Base-by-base conservation (phyloP, 176 grass and related monocot species). In the Carex myosuroides region DNA sequence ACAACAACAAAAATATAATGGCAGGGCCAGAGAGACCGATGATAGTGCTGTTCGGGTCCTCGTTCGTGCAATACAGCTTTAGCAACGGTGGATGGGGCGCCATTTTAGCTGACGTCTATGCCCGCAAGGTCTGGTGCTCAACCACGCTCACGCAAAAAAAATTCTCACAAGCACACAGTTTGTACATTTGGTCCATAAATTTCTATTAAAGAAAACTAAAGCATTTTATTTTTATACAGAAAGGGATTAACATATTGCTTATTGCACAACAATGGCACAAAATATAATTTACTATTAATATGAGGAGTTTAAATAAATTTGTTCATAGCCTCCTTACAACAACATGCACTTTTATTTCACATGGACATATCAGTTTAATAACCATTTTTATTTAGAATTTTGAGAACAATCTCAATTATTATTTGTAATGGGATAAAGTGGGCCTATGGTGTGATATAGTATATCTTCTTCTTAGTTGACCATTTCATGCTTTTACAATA, bases 31-130 rank as follows among this genome's bases (percentile, higher is more conserved):
- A 21, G 4, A 76, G 71, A 48, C 71, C 71, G 22, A 3, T 20
- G 39, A 76, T 76, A 14, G 71, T 9, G 14, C 41, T 76, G 14
- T 76, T 76, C 71, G 71, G 71, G 37, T 76, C 71, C 1, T 76
- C 71, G 6, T 48, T 76, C 21, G 71, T 76, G 39, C 71, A 76
- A 18, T 76, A 76, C 42, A 53, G 71, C 71, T 76, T 76, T 18
- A 76, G 71, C 39, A 76, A 76, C 2, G 42, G 71, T 21, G 71
- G 71, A 54, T 76, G 71, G 71, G 71, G 71, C 5, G 17, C 71
- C 42, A 76, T 76, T 76, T 17, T 76, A 48, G 39, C 71, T 54
- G 71, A 76, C 42, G 18, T 76, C 35, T 76, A 76, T 21, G 71
- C 71, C 48, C 71, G 71, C 30, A 76, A 76, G 71, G 71, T 76